Conservation (phyloP, 139 green algal genomes). For the Chlorella sp. region DNA sequence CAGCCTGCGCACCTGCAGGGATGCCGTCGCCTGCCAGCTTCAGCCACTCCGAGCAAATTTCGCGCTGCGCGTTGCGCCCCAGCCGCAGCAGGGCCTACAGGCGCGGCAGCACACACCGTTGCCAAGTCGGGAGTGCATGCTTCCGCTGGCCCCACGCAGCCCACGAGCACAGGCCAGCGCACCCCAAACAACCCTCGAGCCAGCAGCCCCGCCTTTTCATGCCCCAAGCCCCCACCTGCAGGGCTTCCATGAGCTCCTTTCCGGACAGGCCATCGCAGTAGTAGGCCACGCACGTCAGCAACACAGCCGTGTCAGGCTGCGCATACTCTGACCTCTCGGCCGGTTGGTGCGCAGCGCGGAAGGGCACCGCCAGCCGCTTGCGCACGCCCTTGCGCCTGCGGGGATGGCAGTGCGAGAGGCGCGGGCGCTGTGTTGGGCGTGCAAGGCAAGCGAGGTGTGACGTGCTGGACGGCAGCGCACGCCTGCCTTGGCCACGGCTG, state of each 20-base stretch:
- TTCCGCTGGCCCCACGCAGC: no score
- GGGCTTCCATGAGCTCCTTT: conserved; percentile 10
- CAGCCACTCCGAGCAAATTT: conserved; percentile 42
- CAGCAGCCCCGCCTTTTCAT: conserved; percentile 37
- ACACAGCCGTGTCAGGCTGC: conserved; percentile 57
- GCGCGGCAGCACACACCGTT: no score
- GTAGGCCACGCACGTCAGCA: conserved; percentile 53
- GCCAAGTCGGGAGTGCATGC: no score
- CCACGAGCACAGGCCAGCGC: no score
- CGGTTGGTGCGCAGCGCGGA: conserved; percentile 40
- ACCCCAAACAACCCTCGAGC: no score
- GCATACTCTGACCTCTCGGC: conserved; percentile 55
- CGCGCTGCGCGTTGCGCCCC: conserved; percentile 37
- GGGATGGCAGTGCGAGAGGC: no score
- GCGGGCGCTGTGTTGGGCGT: no score
- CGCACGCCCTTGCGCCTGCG: no score
- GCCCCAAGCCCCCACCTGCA: conserved; percentile 5
- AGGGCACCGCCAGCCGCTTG: conserved; percentile 57
- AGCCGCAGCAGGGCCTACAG: conserved; percentile 31
- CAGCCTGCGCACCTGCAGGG: conserved; percentile 7
- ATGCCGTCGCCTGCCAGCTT: conserved; percentile 20
- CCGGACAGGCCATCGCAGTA: conserved; percentile 47
- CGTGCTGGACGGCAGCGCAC: no score
- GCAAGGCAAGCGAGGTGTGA: no score
- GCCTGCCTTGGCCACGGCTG: no score